Evolutionary conservation across 305 asterid species (phyloP).

Genomic region (Fraxinus floribunda): DNA sequence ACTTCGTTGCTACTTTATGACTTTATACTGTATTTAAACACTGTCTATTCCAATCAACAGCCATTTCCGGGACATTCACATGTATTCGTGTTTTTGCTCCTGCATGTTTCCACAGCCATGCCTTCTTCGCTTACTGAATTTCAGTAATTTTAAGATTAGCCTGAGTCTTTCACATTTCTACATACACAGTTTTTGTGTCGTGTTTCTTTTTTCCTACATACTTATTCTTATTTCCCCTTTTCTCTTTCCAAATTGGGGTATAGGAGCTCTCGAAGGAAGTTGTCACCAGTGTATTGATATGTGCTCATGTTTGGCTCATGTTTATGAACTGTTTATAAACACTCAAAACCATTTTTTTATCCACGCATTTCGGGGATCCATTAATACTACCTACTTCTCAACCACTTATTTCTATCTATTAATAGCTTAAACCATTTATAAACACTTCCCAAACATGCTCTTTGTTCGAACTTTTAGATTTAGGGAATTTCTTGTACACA

Average conservation of each 20-base stretch:
- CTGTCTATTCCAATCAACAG: not conserved
- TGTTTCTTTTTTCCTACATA: not conserved
- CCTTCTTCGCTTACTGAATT: constrained; percentile 10
- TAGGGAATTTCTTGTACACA: too few species aligned
- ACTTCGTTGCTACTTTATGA: not conserved
- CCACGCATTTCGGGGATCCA: not conserved
- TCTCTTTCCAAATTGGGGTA: not conserved
- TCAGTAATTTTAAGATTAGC: not conserved
- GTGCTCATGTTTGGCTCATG: not conserved
- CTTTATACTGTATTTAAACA: not conserved
- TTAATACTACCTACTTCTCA: not conserved
- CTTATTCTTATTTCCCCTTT: not conserved
- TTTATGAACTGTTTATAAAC: not conserved
- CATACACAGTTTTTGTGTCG: not conserved
- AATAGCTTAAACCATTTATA: not conserved
- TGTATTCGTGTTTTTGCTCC: constrained; percentile 1
- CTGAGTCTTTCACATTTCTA: not conserved
- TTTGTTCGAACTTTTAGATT: not conserved
- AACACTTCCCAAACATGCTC: not conserved
- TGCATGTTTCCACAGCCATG: constrained; percentile 6
- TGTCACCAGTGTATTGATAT: not conserved
- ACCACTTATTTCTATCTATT: not conserved
- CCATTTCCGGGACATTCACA: constrained; percentile 13
- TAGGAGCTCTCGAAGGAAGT: not conserved
- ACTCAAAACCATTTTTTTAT: not conserved